A percentile compares a stretch with the other conserved stretches of the same genome.
Evolutionary conservation across 192 early-diverging fungal genomes (phyloP).

Genomic region (Gorgonomyces haynaldii): DNA sequence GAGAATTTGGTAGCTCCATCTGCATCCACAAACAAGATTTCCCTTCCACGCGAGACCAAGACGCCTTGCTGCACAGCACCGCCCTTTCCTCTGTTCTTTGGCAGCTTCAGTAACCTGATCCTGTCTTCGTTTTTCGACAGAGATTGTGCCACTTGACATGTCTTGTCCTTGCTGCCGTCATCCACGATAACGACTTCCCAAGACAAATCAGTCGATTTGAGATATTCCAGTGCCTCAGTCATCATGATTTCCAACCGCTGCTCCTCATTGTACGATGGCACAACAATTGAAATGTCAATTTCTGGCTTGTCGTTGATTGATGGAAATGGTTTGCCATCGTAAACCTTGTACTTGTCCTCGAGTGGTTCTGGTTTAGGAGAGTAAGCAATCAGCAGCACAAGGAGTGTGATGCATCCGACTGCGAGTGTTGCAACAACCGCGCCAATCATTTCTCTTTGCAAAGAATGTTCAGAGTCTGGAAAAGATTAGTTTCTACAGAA

Average conservation of each 20-base stretch:
- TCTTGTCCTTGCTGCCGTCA: slow-evolving; percentile 79
- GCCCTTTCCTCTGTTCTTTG: slow-evolving; percentile 5
- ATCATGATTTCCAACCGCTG: slow-evolving; percentile 76
- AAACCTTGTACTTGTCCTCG: too few relatives aligned
- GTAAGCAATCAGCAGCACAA: too few relatives aligned
- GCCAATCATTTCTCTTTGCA: neutral
- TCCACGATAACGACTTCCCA: slow-evolving; percentile 90
- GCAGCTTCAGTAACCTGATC: slow-evolving; percentile 7
- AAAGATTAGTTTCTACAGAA: slow-evolving; percentile 7
- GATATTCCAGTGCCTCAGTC: slow-evolving; percentile 60
- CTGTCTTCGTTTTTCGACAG: slow-evolving; percentile 45
- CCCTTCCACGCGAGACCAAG: slow-evolving; percentile 59
- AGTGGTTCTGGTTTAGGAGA: too few relatives aligned
- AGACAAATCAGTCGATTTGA: slow-evolving; percentile 33
- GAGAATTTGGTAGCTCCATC: slow-evolving; percentile 90
- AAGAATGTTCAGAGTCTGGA: neutral
- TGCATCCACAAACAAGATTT: slow-evolving; percentile 84
- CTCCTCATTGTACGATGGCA: slow-evolving; percentile 89
- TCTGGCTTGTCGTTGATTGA: slow-evolving; percentile 12
- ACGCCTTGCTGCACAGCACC: slow-evolving; percentile 55
- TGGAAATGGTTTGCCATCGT: neutral
- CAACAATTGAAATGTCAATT: slow-evolving; percentile 60
- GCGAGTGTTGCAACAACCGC: neutral
- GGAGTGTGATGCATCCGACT: too few relatives aligned
- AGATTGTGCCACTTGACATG: slow-evolving; percentile 51